These are phyloP conservation scores for Smittium mucronatum DNA, from an alignment of 371 early-diverging fungal species.

Conservation along the genomic window DNA sequence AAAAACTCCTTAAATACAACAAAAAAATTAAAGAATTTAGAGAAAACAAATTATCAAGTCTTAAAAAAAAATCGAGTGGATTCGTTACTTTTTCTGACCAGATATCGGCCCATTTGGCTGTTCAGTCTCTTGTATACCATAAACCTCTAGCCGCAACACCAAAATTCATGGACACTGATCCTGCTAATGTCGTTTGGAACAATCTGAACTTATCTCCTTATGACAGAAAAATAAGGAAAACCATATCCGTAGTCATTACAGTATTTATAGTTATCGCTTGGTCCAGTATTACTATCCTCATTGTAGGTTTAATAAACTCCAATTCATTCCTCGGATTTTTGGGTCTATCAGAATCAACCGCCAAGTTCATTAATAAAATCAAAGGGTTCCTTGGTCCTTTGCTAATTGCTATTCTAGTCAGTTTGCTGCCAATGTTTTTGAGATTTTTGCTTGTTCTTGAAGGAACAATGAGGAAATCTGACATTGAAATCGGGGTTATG, in stretches of 20 bases:
- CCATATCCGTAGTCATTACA: slow-evolving; percentile 36
- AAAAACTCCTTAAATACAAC: background rate
- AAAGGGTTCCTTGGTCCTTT: slow-evolving; percentile 68
- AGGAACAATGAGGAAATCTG: slow-evolving; percentile 48
- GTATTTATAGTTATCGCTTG: slow-evolving; percentile 52
- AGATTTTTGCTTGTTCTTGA: slow-evolving; percentile 48
- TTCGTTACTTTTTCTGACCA: slow-evolving; percentile 72
- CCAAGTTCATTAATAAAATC: slow-evolving; percentile 34
- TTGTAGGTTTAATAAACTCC: slow-evolving; percentile 47
- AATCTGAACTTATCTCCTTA: slow-evolving; percentile 52
- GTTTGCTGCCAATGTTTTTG: slow-evolving; percentile 55
- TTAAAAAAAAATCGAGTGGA: slow-evolving; percentile 42
- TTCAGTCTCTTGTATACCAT: slow-evolving; percentile 52
- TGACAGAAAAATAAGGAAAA: slow-evolving; percentile 41
- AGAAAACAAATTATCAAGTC: background rate
- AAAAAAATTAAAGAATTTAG: background rate
- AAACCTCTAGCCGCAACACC: slow-evolving; percentile 52
- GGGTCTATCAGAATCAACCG: background rate
- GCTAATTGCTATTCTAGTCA: slow-evolving; percentile 53
- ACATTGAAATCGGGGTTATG: slow-evolving; percentile 44
- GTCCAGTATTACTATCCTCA: slow-evolving; percentile 50
- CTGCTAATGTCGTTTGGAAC: slow-evolving; percentile 71
- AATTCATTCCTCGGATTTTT: background rate
- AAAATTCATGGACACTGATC: slow-evolving; percentile 48
- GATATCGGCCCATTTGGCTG: slow-evolving; percentile 72